phyloP scores from a whole-genome alignment of 2,329 filamentous ascomycete genomes.

The Polytolypa hystricis region DNA sequence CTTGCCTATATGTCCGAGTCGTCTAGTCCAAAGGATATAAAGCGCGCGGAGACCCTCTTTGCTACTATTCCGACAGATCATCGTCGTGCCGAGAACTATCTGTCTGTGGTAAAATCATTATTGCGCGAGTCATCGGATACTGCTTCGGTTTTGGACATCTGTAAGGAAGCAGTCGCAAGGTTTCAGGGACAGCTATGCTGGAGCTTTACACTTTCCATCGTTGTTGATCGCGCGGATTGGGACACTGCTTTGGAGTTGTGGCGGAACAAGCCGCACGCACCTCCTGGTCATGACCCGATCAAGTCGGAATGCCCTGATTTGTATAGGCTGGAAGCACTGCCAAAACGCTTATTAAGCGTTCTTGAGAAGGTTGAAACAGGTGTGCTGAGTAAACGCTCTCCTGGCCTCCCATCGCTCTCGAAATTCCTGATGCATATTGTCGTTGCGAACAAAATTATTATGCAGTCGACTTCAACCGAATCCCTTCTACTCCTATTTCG shows the following conservation, averaged over 20 bases:
- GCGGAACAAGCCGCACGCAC: slow-evolving; percentile 14
- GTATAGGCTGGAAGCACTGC: slow-evolving; percentile 9
- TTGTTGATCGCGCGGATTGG: slow-evolving; percentile 25
- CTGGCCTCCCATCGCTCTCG: slow-evolving; percentile 9
- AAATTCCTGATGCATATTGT: slow-evolving; percentile 18
- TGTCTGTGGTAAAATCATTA: slow-evolving; percentile 34
- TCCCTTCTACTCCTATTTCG: slow-evolving; percentile 22
- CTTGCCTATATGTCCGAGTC: slow-evolving; percentile 33
- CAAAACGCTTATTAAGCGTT: slow-evolving; percentile 1
- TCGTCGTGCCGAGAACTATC: slow-evolving; percentile 35
- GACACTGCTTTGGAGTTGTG: slow-evolving; percentile 20
- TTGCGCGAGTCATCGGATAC: slow-evolving; percentile 28
- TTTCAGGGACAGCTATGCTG: slow-evolving; percentile 19
- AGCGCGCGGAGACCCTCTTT: slow-evolving; percentile 38
- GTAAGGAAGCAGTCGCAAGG: slow-evolving; percentile 26
- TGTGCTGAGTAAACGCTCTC: neutral
- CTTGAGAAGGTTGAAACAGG: neutral
- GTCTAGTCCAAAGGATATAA: slow-evolving; percentile 25
- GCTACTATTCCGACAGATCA: slow-evolving; percentile 25
- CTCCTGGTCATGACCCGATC: neutral
- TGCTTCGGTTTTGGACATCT: slow-evolving; percentile 29
- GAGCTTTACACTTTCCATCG: slow-evolving; percentile 22
- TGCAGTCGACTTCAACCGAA: slow-evolving; percentile 20
- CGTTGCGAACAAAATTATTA: slow-evolving; percentile 17
- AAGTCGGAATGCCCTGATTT: neutral